Percentiles rank a stretch among this genome's conserved stretches.
Conservation (phyloP, 345 rosid genomes). For the Limnanthes douglasii region DNA sequence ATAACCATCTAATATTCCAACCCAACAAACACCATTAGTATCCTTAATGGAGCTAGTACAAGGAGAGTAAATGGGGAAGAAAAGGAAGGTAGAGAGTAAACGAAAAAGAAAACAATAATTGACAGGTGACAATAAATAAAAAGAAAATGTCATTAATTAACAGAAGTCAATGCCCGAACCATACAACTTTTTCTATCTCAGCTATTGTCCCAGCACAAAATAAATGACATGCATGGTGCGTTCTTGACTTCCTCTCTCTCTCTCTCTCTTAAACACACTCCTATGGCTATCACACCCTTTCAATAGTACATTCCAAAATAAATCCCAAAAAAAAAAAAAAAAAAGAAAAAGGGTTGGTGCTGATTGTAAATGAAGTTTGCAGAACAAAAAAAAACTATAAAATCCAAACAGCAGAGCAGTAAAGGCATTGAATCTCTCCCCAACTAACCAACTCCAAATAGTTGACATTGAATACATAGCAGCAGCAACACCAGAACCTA, state of each 20-base stretch:
- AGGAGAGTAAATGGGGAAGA: too few relatives aligned
- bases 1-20: too few relatives aligned
- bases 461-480: slow-evolving; percentile 14
- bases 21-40: too few relatives aligned
- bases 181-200: slow-evolving; percentile 17
- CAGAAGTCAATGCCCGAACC: slow-evolving; percentile 99
- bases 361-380: slow-evolving; percentile 22
- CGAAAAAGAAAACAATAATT: slow-evolving; percentile 4
- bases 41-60: too few relatives aligned
- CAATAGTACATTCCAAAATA: slow-evolving; percentile 10
- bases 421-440: slow-evolving; percentile 10
- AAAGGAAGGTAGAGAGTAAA: too few relatives aligned
- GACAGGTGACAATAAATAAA: not conserved
- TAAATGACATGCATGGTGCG: slow-evolving; percentile 61
- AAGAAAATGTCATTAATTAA: slow-evolving; percentile 10
- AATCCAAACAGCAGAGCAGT: slow-evolving; percentile 20
- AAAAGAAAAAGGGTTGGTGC: slow-evolving; percentile 14
- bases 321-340: slow-evolving; percentile 4
- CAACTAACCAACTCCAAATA: slow-evolving; percentile 31
- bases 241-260: slow-evolving; percentile 78
- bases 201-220: not conserved
- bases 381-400: slow-evolving; percentile 17
- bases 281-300: slow-evolving; percentile 3
- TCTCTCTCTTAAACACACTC: slow-evolving; percentile 8
- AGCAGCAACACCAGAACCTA: slow-evolving; percentile 16